Percentiles rank a stretch among this genome's conserved stretches.
phyloP scores from a whole-genome alignment of 257 asterid genomes.

The Capsicum rhomboideum region DNA sequence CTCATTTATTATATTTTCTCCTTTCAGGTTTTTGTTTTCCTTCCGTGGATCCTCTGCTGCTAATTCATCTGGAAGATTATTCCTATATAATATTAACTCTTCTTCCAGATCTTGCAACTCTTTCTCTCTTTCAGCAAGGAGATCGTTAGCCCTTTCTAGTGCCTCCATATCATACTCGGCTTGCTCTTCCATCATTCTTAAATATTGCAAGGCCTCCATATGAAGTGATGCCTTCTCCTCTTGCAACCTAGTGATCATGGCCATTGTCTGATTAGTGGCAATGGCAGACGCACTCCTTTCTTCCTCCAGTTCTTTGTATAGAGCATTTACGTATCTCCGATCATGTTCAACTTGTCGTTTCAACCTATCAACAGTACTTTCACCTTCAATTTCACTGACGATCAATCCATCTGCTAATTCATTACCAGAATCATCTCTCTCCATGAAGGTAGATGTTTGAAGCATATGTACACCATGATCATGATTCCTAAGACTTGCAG shows the following conservation, averaged over 20 bases:
- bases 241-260: conserved; percentile 93
- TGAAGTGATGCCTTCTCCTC: conserved; percentile 93
- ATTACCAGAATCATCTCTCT: conserved; percentile 21
- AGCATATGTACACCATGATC: conserved; percentile 1
- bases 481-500: background rate
- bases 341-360: conserved; percentile 53
- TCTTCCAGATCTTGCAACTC: conserved; percentile 77
- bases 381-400: conserved; percentile 44
- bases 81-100: conserved; percentile 51
- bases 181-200: conserved; percentile 97
- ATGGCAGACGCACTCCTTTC: conserved; percentile 81
- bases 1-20: conserved; percentile 1
- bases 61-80: conserved; percentile 23
- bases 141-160: conserved; percentile 65
- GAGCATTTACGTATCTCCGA: conserved; percentile 28
- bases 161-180: conserved; percentile 90
- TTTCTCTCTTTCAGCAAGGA: conserved; percentile 73
- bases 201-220: conserved; percentile 87
- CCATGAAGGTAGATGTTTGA: conserved; percentile 21
- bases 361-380: conserved; percentile 37
- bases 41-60: conserved; percentile 9
- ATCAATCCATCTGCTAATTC: conserved; percentile 31
- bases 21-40: conserved; percentile 8
- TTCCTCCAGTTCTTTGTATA: conserved; percentile 76
- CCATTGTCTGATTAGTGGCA: conserved; percentile 84